These are phyloP conservation scores for Mucor velutinosus DNA, from an alignment of 371 early-diverging fungal genomes.

Conservation along the genomic window DNA sequence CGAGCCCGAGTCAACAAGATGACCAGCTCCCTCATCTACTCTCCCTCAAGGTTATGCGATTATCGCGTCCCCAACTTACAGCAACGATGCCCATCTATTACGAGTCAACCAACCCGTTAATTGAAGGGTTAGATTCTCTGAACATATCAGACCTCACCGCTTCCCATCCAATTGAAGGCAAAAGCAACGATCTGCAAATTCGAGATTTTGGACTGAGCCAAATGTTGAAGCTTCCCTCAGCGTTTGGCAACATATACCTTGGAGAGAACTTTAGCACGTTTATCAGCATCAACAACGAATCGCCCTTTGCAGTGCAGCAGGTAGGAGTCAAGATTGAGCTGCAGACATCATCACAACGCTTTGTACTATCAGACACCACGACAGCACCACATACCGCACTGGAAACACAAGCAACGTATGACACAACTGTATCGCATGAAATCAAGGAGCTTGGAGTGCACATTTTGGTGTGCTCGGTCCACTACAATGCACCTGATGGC, in stretches of 20 bases:
- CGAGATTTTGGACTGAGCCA: conserved; percentile 69
- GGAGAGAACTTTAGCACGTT: conserved; percentile 94
- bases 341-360: conserved; percentile 83
- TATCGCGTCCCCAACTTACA: conserved; percentile 79
- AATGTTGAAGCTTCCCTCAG: conserved; percentile 64
- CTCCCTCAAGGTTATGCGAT: conserved; percentile 90
- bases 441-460: conserved; percentile 95
- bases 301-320: conserved; percentile 60
- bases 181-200: conserved; percentile 35
- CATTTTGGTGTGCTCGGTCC: conserved; percentile 86
- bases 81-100: conserved; percentile 55
- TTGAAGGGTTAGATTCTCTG: conserved; percentile 48
- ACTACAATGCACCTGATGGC: conserved; percentile 69
- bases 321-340: conserved; percentile 82
- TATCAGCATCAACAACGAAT: conserved; percentile 86
- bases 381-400: conserved; percentile 29
- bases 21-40: conserved; percentile 68
- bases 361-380: conserved; percentile 72
- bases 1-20: conserved; percentile 27
- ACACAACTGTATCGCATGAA: conserved; percentile 85
- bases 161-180: conserved; percentile 33
- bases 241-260: conserved; percentile 91
- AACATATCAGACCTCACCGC: conserved; percentile 41
- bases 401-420: conserved; percentile 63
- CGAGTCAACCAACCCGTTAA: conserved; percentile 31